Evolutionary conservation across 495 filamentous ascomycete species (phyloP), one percentile per base, ranked within the genome.

Genomic region (Lasiosphaeria miniovina): DNA sequence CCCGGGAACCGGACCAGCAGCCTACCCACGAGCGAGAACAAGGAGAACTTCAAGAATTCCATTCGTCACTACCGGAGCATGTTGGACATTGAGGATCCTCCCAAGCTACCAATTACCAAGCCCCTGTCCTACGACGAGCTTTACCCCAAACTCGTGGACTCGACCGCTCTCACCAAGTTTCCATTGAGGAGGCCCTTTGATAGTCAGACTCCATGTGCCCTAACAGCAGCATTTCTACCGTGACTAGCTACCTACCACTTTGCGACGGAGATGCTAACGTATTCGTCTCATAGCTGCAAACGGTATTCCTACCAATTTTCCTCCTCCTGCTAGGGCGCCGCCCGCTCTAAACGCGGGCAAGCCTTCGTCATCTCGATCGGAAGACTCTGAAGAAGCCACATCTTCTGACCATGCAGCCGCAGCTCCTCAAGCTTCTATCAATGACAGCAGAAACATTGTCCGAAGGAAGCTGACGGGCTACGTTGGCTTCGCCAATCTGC

Each of bases 381-480:
- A 76, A 49, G 61, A 71, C 45, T 69, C 64, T 41, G 62, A 62
- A 68, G 88, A 86, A 55, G 84, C 88, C 70, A 82, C 81, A 75
- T 90, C 88, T 64, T 90, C 88, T 80, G 91, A 97, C 81, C 86
- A 89, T 54, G 90, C 93, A 75, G 49, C 75, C 60, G 74, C 77
- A 74, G 90, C 87, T 57, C 86, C 87, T 52, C 84, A 87, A 71
- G 86, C 88, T 69, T 84, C 88, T 24, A 24, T 24, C 63, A 88
- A 81, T 63, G 93, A 97, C 74, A 90, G 88, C 86, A 89, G 90
- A 79, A 98, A 98, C 76, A 95, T 98, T 72, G 94, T 98, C 59
- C 90, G 95, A 74, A 85, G 95, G 77, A 98, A 98, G 85, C 78
- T 98, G 69, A 98, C 94, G 49, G 94, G 94, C 61, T 98, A 97